Conservation (phyloP, 371 early-diverging fungal genomes). For the Apophysomyces sp. region DNA sequence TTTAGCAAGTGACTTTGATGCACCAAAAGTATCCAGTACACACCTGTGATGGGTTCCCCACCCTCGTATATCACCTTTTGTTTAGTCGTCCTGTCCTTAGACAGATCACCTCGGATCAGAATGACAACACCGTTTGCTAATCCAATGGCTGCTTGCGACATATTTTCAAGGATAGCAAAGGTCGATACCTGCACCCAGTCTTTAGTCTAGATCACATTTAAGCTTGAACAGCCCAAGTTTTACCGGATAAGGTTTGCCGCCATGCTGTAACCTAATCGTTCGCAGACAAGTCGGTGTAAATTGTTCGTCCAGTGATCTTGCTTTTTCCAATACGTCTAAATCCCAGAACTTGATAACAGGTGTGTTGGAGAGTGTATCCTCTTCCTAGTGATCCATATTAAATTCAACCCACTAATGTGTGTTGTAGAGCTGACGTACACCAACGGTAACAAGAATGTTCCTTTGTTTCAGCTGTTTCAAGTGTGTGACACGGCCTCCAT, state of each 20-base stretch:
- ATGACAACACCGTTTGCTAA: conserved; percentile 89
- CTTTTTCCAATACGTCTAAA: conserved; percentile 58
- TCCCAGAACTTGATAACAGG: conserved; percentile 82
- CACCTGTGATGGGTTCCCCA: conserved; percentile 83
- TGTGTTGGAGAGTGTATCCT: conserved; percentile 40
- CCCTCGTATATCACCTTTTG: conserved; percentile 82
- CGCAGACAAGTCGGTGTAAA: conserved; percentile 64
- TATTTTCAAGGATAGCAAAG: conserved; percentile 74
- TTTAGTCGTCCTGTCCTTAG: conserved; percentile 74
- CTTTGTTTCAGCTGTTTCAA: conserved; percentile 75
- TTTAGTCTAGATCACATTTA: neutral
- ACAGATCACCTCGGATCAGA: conserved; percentile 80
- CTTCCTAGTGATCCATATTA: conserved; percentile 44
- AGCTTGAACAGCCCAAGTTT: conserved; percentile 14
- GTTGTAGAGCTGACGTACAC: conserved; percentile 54
- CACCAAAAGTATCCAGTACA: no score
- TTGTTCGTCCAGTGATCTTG: conserved; percentile 27
- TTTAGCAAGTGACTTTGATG: neutral
- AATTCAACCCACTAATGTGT: no score
- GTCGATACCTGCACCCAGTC: conserved; percentile 65
- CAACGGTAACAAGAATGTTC: conserved; percentile 70
- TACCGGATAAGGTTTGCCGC: conserved; percentile 71
- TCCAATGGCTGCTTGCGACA: conserved; percentile 88
- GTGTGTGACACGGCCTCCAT: conserved; percentile 75
- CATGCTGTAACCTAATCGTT: conserved; percentile 73